These are phyloP conservation scores for Guadua angustifolia DNA, from an alignment of 176 grass and related monocot genomes.

Conservation along the genomic window DNA sequence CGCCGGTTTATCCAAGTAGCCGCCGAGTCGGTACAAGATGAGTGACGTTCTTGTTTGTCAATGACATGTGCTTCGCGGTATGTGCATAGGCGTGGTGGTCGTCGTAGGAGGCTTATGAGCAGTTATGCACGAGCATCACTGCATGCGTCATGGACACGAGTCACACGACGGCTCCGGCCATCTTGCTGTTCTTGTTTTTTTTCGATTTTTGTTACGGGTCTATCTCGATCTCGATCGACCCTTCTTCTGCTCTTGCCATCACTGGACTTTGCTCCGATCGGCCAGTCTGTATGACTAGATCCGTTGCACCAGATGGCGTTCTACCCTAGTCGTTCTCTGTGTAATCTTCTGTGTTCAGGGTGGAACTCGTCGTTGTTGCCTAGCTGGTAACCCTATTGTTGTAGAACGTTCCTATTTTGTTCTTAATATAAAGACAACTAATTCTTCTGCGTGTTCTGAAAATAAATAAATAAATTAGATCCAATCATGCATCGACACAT, in stretches of 20 bases:
- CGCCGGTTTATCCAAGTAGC: neutral
- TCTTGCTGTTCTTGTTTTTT: neutral
- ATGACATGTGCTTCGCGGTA: neutral
- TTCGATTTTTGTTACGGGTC: neutral
- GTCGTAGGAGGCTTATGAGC: neutral
- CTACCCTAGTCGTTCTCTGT: neutral
- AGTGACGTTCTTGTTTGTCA: neutral
- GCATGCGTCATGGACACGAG: conserved; percentile 22
- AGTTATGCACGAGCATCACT: neutral
- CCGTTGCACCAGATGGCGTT: neutral
- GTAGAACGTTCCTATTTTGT: too few species aligned
- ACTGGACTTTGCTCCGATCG: neutral
- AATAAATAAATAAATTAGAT: neutral
- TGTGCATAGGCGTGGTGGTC: neutral
- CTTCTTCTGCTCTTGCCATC: neutral
- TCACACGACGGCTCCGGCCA: conserved; percentile 29
- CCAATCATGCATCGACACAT: neutral
- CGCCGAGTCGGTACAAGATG: neutral
- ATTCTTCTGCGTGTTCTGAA: neutral
- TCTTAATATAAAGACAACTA: neutral
- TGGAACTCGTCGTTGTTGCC: too few species aligned
- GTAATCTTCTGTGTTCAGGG: too few species aligned
- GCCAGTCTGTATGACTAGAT: neutral
- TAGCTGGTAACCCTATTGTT: too few species aligned
- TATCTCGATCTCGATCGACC: neutral